Evolutionary conservation across 805 yeast genomes (phyloP).

Genomic region (Yamadazyma laniorum): DNA sequence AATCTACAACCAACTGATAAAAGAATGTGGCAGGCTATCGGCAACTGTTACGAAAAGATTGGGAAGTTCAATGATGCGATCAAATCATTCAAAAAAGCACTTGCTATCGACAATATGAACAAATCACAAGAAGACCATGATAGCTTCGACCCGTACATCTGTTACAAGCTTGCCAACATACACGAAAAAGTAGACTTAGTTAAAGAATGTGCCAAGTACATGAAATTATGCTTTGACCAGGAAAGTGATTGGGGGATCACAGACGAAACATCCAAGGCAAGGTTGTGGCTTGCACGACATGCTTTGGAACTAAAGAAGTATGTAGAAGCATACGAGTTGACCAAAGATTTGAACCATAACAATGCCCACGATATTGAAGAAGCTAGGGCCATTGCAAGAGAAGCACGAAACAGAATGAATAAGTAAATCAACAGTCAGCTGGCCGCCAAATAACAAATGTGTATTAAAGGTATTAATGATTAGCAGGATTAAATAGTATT

Average conservation of each 20-base stretch:
- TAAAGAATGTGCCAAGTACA: constrained; percentile 55
- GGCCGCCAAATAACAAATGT: background rate
- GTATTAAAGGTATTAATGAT: background rate
- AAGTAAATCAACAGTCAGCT: constrained; percentile 7
- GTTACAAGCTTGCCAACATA: constrained; percentile 67
- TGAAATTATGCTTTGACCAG: constrained; percentile 66
- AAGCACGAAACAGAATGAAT: constrained; percentile 58
- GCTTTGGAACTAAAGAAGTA: constrained; percentile 58
- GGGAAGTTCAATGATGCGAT: constrained; percentile 70
- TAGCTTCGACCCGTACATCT: constrained; percentile 43
- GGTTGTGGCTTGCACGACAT: constrained; percentile 80
- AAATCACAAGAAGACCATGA: constrained; percentile 11
- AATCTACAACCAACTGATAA: constrained; percentile 84
- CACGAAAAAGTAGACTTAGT: constrained; percentile 56
- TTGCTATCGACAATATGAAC: constrained; percentile 43
- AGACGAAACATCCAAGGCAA: constrained; percentile 74
- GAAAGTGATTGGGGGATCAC: constrained; percentile 63
- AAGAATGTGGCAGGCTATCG: constrained; percentile 96
- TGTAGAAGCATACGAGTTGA: constrained; percentile 69
- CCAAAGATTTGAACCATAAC: constrained; percentile 64
- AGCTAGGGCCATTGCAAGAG: constrained; percentile 79
- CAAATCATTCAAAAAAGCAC: constrained; percentile 77
- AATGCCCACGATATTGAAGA: constrained; percentile 87
- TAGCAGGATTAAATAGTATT: background rate
- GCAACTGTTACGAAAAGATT: constrained; percentile 81